A percentile compares a stretch with the other conserved stretches of the same genome.
Conservation (phyloP, 164 flowering plant genomes). For the Stephania yunnanensis region DNA sequence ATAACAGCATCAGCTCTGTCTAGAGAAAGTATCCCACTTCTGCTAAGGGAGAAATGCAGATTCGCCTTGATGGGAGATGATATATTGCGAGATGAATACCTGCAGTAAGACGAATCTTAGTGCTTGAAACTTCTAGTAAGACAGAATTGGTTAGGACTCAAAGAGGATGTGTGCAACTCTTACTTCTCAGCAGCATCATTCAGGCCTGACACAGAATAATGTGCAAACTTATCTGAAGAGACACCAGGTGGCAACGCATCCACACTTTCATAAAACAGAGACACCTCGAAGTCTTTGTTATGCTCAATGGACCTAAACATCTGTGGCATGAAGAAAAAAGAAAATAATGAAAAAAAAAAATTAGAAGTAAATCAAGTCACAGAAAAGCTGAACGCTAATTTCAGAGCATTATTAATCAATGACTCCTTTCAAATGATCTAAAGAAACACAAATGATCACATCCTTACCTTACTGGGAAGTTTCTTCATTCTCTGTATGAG, state of each 20-base stretch:
- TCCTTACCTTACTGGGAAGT: constrained; percentile 80
- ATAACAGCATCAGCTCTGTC: constrained; percentile 91
- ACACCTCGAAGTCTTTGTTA: constrained; percentile 85
- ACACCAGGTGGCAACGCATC: constrained; percentile 76
- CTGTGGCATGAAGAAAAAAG: constrained; percentile 29
- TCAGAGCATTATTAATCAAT: not conserved
- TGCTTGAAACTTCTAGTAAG: not conserved
- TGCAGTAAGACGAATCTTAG: constrained; percentile 18
- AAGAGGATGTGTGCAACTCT: constrained; percentile 21
- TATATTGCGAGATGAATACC: constrained; percentile 82
- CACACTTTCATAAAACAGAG: constrained; percentile 69
- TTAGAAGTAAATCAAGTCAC: not conserved
- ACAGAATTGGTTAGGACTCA: not conserved
- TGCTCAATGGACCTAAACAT: constrained; percentile 77
- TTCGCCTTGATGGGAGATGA: constrained; percentile 93
- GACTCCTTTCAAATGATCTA: not conserved
- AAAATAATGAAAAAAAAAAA: not conserved
- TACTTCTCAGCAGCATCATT: constrained; percentile 80
- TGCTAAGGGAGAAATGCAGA: constrained; percentile 86
- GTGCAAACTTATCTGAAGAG: constrained; percentile 56
- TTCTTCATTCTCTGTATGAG: constrained; percentile 85
- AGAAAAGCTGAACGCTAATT: not conserved
- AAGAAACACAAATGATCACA: not conserved
- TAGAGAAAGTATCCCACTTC: constrained; percentile 81
- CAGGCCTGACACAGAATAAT: constrained; percentile 75